These are phyloP conservation scores for Glycine tomentella DNA, from an alignment of 306 rosid genomes.

Conservation along the genomic window DNA sequence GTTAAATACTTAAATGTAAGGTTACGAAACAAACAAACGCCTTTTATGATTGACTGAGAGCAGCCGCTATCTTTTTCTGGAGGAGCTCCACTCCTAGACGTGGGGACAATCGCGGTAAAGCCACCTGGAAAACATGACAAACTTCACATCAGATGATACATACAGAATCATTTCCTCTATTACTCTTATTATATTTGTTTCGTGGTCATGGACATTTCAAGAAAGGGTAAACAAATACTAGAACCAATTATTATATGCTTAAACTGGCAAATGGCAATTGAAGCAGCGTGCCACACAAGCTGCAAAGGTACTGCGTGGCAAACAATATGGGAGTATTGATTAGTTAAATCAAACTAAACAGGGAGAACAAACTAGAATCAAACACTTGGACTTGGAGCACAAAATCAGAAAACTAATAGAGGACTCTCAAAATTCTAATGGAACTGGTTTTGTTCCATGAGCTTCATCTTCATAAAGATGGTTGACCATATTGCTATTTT, in stretches of 20 bases:
- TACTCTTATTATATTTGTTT: not conserved
- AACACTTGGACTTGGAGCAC: constrained; percentile 9
- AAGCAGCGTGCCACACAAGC: not conserved
- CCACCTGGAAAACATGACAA: constrained; percentile 62
- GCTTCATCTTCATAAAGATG: constrained; percentile 30
- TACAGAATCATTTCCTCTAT: not conserved
- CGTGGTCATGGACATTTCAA: constrained; percentile 22
- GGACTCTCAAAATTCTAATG: not conserved
- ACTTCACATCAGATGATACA: constrained; percentile 29
- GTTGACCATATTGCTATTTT: not conserved
- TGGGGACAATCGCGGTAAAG: constrained; percentile 81
- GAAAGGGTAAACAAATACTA: constrained; percentile 23
- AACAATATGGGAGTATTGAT: constrained; percentile 26
- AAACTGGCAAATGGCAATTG: not conserved
- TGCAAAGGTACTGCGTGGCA: not conserved
- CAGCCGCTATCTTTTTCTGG: constrained; percentile 84
- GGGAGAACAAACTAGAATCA: constrained; percentile 25
- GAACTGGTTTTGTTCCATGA: constrained; percentile 16
- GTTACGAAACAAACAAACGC: constrained; percentile 35
- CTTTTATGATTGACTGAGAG: constrained; percentile 56
- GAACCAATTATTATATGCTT: constrained; percentile 15
- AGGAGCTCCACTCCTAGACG: constrained; percentile 88
- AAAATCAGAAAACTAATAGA: constrained; percentile 35
- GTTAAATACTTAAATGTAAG: constrained; percentile 21
- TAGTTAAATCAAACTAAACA: constrained; percentile 18